These are phyloP conservation scores for Lasiodiplodia sp. DNA, from an alignment of 2,329 filamentous ascomycete genomes.

Conservation along the genomic window DNA sequence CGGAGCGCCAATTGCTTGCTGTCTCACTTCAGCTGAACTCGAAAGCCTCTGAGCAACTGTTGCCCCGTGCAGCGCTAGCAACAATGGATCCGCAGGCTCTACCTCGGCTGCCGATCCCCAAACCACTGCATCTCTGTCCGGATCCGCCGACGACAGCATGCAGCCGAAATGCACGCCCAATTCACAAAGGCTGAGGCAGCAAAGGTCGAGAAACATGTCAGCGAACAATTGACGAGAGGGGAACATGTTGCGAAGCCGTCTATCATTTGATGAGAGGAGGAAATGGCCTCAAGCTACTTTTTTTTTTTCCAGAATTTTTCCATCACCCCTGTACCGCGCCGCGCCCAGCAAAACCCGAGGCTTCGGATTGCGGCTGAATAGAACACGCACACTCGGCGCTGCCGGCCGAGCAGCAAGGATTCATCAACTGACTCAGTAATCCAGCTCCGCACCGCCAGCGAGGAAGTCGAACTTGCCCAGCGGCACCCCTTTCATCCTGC, in stretches of 20 bases:
- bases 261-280: not conserved
- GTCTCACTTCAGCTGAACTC: conserved; percentile 15
- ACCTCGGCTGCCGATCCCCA: not conserved
- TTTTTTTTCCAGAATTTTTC: no score
- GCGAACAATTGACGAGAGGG: no score
- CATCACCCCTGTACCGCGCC: no score
- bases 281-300: not conserved
- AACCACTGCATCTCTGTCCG: not conserved
- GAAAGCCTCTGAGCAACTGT: not conserved
- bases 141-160: not conserved
- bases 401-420: no score
- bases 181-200: not conserved
- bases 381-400: no score
- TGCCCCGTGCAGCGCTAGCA: not conserved
- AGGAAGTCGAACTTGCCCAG: conserved; percentile 67
- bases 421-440: not conserved
- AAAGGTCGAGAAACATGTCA: not conserved
- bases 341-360: not conserved
- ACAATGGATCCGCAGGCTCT: not conserved
- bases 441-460: not conserved
- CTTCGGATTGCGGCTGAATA: not conserved
- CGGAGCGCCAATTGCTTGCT: not conserved
- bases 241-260: no score
- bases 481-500: conserved; percentile 67
- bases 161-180: not conserved